A percentile compares a stretch with the other conserved stretches of the same genome.
Evolutionary conservation across 768 basidiomycete species (phyloP).

Genomic region (Tulasnella sp.): DNA sequence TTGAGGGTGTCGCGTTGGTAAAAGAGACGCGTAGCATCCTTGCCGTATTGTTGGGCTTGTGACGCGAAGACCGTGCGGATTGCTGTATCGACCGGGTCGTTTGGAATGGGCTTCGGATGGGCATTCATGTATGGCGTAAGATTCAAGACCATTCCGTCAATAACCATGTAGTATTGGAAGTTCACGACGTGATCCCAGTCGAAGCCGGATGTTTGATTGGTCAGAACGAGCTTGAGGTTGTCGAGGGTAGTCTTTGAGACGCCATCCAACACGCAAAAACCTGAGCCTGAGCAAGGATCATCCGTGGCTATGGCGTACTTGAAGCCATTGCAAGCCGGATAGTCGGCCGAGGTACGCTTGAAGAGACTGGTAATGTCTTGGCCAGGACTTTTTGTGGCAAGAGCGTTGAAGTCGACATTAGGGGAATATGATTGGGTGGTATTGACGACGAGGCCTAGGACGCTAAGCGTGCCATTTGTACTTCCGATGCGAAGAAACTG

Average conservation of each 20-base stretch:
- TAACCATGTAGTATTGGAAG: slow-evolving; percentile 65
- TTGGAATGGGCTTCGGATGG: slow-evolving; percentile 52
- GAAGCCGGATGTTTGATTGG: slow-evolving; percentile 65
- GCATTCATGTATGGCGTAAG: slow-evolving; percentile 71
- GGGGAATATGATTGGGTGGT: slow-evolving; percentile 40
- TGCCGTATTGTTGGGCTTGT: slow-evolving; percentile 44
- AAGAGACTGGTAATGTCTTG: slow-evolving; percentile 88
- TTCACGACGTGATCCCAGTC: slow-evolving; percentile 76
- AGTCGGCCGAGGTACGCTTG: slow-evolving; percentile 52
- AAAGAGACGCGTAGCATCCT: slow-evolving; percentile 84
- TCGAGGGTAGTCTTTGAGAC: slow-evolving; percentile 37
- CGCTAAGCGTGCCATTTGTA: slow-evolving; percentile 49
- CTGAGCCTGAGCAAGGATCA: slow-evolving; percentile 42
- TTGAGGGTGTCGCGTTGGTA: slow-evolving; percentile 53
- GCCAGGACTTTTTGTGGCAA: slow-evolving; percentile 48
- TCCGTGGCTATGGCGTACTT: slow-evolving; percentile 60
- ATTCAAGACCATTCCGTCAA: slow-evolving; percentile 92
- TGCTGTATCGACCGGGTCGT: slow-evolving; percentile 69
- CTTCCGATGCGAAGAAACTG: slow-evolving; percentile 41
- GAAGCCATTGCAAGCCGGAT: slow-evolving; percentile 48
- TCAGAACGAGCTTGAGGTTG: slow-evolving; percentile 52
- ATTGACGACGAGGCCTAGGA: slow-evolving; percentile 70
- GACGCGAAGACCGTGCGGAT: slow-evolving; percentile 59
- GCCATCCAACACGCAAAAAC: slow-evolving; percentile 6
- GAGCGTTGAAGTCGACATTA: slow-evolving; percentile 44